Conservation (phyloP, 805 yeast species). For the Brettanomyces custersianus region DNA sequence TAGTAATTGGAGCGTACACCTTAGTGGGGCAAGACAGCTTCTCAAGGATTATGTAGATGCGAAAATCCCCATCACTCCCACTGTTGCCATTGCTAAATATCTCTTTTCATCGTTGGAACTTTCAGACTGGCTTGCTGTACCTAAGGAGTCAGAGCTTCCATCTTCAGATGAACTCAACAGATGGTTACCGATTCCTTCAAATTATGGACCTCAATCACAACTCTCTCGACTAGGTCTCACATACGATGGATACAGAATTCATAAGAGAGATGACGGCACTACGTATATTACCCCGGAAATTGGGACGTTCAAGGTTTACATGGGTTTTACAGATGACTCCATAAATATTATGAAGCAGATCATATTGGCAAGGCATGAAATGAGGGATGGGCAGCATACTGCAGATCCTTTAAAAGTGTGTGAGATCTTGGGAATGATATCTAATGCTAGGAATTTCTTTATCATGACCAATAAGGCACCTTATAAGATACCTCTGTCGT, state of each 20-base stretch:
- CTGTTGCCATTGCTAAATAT: conserved; percentile 17
- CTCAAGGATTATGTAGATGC: conserved; percentile 32
- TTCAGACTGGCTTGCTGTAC: conserved; percentile 52
- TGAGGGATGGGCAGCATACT: neutral
- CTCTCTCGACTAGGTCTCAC: conserved; percentile 19
- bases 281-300: neutral
- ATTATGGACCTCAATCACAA: conserved; percentile 17
- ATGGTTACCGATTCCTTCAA: conserved; percentile 20
- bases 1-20: conserved; percentile 53
- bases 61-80: conserved; percentile 7
- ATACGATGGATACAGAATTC: conserved; percentile 13
- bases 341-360: conserved; percentile 17
- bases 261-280: conserved; percentile 4
- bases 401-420: conserved; percentile 11
- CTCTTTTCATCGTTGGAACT: conserved; percentile 42
- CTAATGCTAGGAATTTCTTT: conserved; percentile 15
- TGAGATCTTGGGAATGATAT: conserved; percentile 14
- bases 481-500: conserved; percentile 14
- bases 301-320: conserved; percentile 19
- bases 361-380: conserved; percentile 8
- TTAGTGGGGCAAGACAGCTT: conserved; percentile 55
- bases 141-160: conserved; percentile 10
- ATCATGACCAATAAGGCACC: conserved; percentile 18
- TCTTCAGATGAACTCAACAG: conserved; percentile 28
- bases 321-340: conserved; percentile 22